A percentile compares a stretch with the other conserved stretches of the same genome.
These are phyloP conservation scores for Dipteronia dyeriana DNA, from an alignment of 345 rosid genomes.

Conservation along the genomic window DNA sequence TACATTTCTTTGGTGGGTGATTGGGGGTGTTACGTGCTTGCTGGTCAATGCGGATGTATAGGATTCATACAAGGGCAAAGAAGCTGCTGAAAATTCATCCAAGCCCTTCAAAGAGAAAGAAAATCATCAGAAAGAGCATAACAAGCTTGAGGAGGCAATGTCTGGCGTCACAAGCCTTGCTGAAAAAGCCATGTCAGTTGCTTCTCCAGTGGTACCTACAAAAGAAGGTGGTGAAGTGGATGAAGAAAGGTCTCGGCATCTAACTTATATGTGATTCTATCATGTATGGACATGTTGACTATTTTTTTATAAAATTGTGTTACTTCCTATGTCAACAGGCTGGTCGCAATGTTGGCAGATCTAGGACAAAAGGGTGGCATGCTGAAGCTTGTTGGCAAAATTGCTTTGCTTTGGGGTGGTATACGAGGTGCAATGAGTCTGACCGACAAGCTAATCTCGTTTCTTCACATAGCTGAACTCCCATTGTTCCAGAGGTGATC, in stretches of 20 bases:
- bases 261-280: background rate
- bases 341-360: conserved; percentile 83
- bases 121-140: conserved; percentile 35
- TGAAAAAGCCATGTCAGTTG: conserved; percentile 94
- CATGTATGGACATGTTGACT: background rate
- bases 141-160: conserved; percentile 38
- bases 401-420: conserved; percentile 99
- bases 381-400: conserved; percentile 76
- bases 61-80: conserved; percentile 36
- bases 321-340: conserved; percentile 46
- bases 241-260: conserved; percentile 70
- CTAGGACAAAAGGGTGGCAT: conserved; percentile 96
- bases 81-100: conserved; percentile 30
- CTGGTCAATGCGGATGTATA: conserved; percentile 21
- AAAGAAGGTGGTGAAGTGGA: conserved; percentile 91
- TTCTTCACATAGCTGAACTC: conserved; percentile 76
- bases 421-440: conserved; percentile 95
- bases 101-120: conserved; percentile 38
- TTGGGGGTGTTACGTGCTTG: conserved; percentile 12
- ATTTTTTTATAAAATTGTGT: conserved; percentile 18
- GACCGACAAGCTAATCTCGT: conserved; percentile 72
- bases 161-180: conserved; percentile 77
- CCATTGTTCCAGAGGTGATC: conserved; percentile 80
- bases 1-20: background rate
- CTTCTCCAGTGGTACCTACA: conserved; percentile 94